Conservation (phyloP, 2,329 filamentous ascomycete species). For the Colletotrichum chlorophyti region DNA sequence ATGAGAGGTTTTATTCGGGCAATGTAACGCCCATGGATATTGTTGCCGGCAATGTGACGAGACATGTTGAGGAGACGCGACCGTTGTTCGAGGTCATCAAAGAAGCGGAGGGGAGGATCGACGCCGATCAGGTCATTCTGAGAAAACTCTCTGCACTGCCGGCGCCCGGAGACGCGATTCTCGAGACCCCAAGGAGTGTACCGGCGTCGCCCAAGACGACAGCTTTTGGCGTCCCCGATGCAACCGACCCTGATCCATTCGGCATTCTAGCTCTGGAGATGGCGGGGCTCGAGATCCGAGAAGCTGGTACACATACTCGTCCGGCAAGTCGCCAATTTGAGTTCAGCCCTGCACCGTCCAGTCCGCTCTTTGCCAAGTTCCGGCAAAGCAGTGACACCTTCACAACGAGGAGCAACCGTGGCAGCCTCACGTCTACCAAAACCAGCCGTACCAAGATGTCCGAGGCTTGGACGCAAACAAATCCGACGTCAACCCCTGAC, state of each 20-base stretch:
- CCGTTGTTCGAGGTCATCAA: constrained; percentile 83
- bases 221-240: constrained; percentile 78
- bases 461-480: constrained; percentile 71
- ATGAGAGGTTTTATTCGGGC: constrained; percentile 63
- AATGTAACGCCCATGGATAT: constrained; percentile 62
- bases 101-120: constrained; percentile 81
- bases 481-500: constrained; percentile 55
- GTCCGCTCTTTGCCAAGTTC: constrained; percentile 68
- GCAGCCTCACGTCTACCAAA: constrained; percentile 77
- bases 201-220: constrained; percentile 38
- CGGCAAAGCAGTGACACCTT: constrained; percentile 74
- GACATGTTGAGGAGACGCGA: constrained; percentile 59
- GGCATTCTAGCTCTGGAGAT: constrained; percentile 90
- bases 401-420: constrained; percentile 66
- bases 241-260: constrained; percentile 88
- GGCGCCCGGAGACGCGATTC: constrained; percentile 76
- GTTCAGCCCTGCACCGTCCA: constrained; percentile 78
- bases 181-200: constrained; percentile 51
- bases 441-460: constrained; percentile 76
- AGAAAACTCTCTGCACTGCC: constrained; percentile 69
- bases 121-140: constrained; percentile 74
- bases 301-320: constrained; percentile 80
- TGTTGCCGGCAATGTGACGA: constrained; percentile 61
- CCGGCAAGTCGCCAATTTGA: constrained; percentile 84
- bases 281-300: constrained; percentile 86